Evolutionary conservation across 768 basidiomycete species (phyloP).

Genomic region (Amanita polypyramis): DNA sequence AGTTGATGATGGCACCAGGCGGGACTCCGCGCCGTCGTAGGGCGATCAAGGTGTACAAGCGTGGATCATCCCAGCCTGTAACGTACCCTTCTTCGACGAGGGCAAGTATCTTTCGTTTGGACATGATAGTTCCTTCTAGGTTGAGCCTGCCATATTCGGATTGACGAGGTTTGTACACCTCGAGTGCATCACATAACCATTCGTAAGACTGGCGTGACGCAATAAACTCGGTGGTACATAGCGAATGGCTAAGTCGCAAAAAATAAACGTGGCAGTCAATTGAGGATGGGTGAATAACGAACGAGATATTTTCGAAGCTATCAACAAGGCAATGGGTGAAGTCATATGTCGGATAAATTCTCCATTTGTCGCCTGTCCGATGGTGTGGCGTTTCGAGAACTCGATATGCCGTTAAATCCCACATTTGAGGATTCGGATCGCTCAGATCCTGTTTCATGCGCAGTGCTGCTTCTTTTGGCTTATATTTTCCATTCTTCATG

Average conservation of each 20-base stretch:
- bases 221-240: slow-evolving; percentile 95
- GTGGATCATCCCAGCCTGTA: slow-evolving; percentile 93
- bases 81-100: slow-evolving; percentile 84
- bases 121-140: slow-evolving; percentile 90
- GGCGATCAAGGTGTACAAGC: slow-evolving; percentile 93
- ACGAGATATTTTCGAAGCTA: slow-evolving; percentile 99
- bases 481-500: slow-evolving; percentile 88
- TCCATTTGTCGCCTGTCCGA: slow-evolving; percentile 89
- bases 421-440: slow-evolving; percentile 97
- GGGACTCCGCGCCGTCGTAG: slow-evolving; percentile 92
- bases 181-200: slow-evolving; percentile 97
- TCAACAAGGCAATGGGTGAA: slow-evolving; percentile 98
- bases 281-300: slow-evolving; percentile 24
- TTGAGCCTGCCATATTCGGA: slow-evolving; percentile 93
- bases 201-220: slow-evolving; percentile 95
- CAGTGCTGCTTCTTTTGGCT: slow-evolving; percentile 84
- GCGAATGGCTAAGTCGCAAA: slow-evolving; percentile 61
- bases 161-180: slow-evolving; percentile 94
- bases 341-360: slow-evolving; percentile 97
- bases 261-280: neutral
- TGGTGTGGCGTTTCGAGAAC: slow-evolving; percentile 88
- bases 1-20: slow-evolving; percentile 89
- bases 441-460: slow-evolving; percentile 96
- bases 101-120: slow-evolving; percentile 88
- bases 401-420: slow-evolving; percentile 96